phyloP scores from a whole-genome alignment of 1,139 yeast species.

The Blastobotrys proliferans region DNA sequence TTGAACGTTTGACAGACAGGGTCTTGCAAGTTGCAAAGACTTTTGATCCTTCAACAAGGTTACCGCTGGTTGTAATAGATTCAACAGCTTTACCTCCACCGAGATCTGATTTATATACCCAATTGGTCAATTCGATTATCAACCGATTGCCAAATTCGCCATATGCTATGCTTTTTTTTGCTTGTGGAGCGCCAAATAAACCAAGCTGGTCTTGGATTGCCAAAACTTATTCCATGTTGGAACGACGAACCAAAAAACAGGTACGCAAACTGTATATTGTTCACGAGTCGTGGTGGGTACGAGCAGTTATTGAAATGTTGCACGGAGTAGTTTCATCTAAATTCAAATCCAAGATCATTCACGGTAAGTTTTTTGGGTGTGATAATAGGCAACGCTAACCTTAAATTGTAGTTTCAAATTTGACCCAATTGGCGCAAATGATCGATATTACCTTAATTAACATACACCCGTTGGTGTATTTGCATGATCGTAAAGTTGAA shows the following conservation, averaged over 20 bases:
- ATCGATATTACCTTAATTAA: constrained; percentile 74
- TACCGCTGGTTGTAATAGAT: constrained; percentile 70
- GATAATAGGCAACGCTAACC: background rate
- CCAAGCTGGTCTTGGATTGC: constrained; percentile 74
- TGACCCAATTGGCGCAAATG: constrained; percentile 62
- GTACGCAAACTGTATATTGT: constrained; percentile 69
- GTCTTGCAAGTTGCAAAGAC: constrained; percentile 59
- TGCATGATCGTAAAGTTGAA: constrained; percentile 43
- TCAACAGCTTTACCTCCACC: constrained; percentile 71
- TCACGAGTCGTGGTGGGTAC: constrained; percentile 88
- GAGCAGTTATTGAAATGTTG: constrained; percentile 72
- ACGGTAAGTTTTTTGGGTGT: constrained; percentile 25
- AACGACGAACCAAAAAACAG: constrained; percentile 52
- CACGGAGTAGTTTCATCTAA: constrained; percentile 55
- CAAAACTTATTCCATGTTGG: constrained; percentile 64
- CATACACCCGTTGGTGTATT: constrained; percentile 70
- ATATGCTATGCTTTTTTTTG: constrained; percentile 66
- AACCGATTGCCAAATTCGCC: constrained; percentile 49
- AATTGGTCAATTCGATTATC: constrained; percentile 27
- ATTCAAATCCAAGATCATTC: constrained; percentile 41
- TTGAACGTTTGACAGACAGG: constrained; percentile 23
- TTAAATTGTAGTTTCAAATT: constrained; percentile 40
- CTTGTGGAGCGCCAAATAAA: constrained; percentile 61
- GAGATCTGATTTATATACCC: constrained; percentile 23
- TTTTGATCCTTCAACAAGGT: constrained; percentile 55